A percentile compares a stretch with the other conserved stretches of the same genome.
phyloP scores from a whole-genome alignment of 352 stramenopile species.

The Halophytophthora polymorphica region DNA sequence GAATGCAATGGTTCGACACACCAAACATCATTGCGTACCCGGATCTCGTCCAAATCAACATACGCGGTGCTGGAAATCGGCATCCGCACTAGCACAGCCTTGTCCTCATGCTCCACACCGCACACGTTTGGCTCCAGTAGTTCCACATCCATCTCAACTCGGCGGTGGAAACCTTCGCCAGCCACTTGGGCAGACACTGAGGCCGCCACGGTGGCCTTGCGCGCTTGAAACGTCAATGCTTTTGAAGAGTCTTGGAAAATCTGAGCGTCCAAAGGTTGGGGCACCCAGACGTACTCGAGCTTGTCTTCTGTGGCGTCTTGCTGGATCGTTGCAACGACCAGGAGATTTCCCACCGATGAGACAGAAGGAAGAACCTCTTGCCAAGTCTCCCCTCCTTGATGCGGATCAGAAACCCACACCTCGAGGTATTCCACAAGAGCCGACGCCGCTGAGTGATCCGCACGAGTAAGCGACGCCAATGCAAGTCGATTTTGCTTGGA shows the following conservation, averaged over 20 bases:
- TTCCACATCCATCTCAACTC: constrained; percentile 31
- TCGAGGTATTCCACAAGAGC: constrained; percentile 21
- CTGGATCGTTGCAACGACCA: constrained; percentile 17
- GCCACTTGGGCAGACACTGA: constrained; percentile 19
- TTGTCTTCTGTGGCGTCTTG: constrained; percentile 5
- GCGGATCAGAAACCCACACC: constrained; percentile 9
- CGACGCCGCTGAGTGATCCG: constrained; percentile 3
- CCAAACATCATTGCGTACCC: constrained; percentile 18
- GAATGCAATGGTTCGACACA: not conserved
- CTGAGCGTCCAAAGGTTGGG: constrained; percentile 6
- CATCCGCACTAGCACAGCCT: constrained; percentile 33
- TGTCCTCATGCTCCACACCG: constrained; percentile 1
- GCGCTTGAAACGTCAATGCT: constrained; percentile 6
- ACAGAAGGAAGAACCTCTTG: constrained; percentile 3
- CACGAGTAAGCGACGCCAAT: constrained; percentile 12
- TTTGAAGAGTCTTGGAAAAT: not conserved
- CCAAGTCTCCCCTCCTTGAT: constrained; percentile 2
- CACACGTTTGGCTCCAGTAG: constrained; percentile 15
- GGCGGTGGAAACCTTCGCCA: constrained; percentile 49
- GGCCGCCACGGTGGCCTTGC: constrained; percentile 8
- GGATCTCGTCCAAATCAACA: constrained; percentile 54
- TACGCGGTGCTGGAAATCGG: constrained; percentile 43
- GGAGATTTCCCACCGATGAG: constrained; percentile 1
- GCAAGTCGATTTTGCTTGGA: constrained; percentile 5
- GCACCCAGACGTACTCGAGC: constrained; percentile 20